phyloP scores from a whole-genome alignment of 768 basidiomycete genomes.

The Suillus bovinus region DNA sequence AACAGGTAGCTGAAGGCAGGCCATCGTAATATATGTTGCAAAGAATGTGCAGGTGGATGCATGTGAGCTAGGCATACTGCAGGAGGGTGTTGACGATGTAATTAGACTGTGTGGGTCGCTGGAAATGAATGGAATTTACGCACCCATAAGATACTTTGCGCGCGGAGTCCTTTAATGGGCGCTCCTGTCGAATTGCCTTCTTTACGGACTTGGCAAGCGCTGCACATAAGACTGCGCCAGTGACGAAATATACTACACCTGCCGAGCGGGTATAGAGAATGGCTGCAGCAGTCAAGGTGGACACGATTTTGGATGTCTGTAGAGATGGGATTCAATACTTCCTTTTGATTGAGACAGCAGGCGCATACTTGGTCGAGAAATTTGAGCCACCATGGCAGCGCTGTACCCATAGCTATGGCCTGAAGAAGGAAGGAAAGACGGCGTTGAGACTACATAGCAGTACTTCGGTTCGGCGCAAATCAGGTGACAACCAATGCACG shows the following conservation, averaged over 20 bases:
- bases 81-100: neutral
- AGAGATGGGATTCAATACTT: neutral
- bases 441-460: too few species aligned
- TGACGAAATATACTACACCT: slow-evolving; percentile 59
- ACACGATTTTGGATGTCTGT: slow-evolving; percentile 64
- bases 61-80: slow-evolving; percentile 85
- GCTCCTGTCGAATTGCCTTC: slow-evolving; percentile 58
- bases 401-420: neutral
- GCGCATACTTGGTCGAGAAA: slow-evolving; percentile 34
- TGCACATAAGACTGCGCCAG: slow-evolving; percentile 56
- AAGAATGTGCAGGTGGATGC: slow-evolving; percentile 68
- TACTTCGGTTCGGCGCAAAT: too few species aligned
- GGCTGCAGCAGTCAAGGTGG: slow-evolving; percentile 45
- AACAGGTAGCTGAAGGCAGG: slow-evolving; percentile 56
- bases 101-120: neutral
- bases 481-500: too few species aligned
- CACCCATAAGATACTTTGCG: slow-evolving; percentile 71
- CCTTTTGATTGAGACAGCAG: neutral
- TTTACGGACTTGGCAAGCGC: slow-evolving; percentile 65
- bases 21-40: slow-evolving; percentile 58
- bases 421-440: too few species aligned
- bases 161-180: slow-evolving; percentile 45
- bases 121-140: slow-evolving; percentile 18
- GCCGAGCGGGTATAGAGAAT: slow-evolving; percentile 64
- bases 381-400: slow-evolving; percentile 24